These are phyloP conservation scores for Globisporangium cylindrosporum DNA, from an alignment of 352 stramenopile species.

Conservation along the genomic window DNA sequence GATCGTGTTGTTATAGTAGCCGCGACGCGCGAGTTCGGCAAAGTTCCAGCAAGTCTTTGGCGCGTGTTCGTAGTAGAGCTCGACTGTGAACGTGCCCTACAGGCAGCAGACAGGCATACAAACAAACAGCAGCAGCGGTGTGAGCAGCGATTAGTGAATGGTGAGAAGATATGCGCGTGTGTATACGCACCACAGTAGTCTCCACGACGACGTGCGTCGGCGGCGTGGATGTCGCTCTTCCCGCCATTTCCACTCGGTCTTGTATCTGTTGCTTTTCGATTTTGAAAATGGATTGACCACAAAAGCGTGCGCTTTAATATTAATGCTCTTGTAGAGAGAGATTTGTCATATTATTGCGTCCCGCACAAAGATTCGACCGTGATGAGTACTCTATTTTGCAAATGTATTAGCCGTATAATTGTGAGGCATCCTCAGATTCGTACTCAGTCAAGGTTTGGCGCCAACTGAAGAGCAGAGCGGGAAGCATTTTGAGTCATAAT, in stretches of 20 bases:
- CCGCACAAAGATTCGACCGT: neutral
- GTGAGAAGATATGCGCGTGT: neutral
- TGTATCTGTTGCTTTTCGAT: constrained; percentile 8
- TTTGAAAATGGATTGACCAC: constrained; percentile 5
- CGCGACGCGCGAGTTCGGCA: constrained; percentile 84
- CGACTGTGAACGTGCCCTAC: constrained; percentile 89
- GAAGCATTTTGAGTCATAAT: neutral
- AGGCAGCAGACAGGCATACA: neutral
- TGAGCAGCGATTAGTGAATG: neutral
- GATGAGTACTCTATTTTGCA: neutral
- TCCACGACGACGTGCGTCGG: constrained; percentile 84
- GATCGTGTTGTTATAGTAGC: constrained; percentile 95
- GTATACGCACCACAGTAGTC: constrained; percentile 62
- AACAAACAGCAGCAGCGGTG: neutral
- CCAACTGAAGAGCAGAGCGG: neutral
- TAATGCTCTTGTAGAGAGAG: constrained; percentile 12
- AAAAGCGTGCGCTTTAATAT: neutral
- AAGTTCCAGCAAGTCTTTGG: constrained; percentile 94
- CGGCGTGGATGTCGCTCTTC: constrained; percentile 27
- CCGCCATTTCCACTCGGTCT: neutral
- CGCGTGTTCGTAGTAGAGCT: constrained; percentile 93
- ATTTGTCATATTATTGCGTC: neutral
- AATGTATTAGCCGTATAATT: neutral
- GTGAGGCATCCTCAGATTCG: neutral
- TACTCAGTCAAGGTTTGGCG: constrained; percentile 8